Evolutionary conservation across 345 rosid genomes (phyloP).

Genomic region (Rhizophora apiculata): DNA sequence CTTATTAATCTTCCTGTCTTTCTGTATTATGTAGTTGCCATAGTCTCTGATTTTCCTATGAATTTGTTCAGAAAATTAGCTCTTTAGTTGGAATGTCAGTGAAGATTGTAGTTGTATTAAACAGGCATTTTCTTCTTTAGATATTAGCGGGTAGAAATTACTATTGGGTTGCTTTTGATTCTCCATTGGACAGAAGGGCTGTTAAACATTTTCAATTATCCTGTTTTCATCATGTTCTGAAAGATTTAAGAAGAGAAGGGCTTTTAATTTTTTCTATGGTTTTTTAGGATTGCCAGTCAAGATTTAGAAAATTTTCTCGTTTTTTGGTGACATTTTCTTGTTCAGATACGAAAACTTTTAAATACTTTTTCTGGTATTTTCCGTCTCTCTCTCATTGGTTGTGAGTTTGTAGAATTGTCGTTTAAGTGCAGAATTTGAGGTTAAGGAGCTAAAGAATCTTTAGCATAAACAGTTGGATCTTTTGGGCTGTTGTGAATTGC

Average conservation of each 20-base stretch:
- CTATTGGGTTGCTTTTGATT: conserved; percentile 1
- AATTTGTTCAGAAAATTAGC: conserved; percentile 2
- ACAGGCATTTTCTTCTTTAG: not conserved
- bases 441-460: conserved; percentile 4
- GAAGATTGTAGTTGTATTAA: conserved; percentile 2
- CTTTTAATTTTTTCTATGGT: not conserved
- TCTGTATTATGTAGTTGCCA: not conserved
- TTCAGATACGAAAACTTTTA: conserved; percentile 13
- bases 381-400: not conserved
- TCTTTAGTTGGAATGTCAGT: not conserved
- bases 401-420: not conserved
- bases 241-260: not conserved
- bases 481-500: not conserved
- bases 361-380: conserved; percentile 7
- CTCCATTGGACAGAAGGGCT: not conserved
- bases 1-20: not conserved
- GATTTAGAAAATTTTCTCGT: not conserved
- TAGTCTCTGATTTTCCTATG: conserved; percentile 4
- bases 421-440: not conserved
- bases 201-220: not conserved
- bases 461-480: not conserved
- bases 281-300: not conserved
- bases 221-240: not conserved
- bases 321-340: not conserved
- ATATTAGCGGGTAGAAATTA: conserved; percentile 9